Percentiles rank a stretch among this genome's conserved stretches.
These are phyloP conservation scores for Pseudopediastrum boryanum DNA, from an alignment of 139 green algal species.

Conservation along the genomic window DNA sequence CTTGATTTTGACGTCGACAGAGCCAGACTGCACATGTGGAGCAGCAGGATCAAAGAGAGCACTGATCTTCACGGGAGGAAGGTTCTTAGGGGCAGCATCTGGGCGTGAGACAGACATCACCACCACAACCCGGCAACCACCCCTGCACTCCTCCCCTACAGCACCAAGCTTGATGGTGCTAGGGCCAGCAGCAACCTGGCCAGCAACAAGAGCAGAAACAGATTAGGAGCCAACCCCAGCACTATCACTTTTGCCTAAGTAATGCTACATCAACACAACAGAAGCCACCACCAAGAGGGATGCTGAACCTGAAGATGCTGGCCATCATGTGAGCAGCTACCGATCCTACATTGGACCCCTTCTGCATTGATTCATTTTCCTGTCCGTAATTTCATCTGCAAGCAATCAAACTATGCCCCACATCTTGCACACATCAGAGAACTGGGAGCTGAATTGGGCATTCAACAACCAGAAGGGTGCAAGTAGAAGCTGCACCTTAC, in stretches of 20 bases:
- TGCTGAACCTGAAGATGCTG: no score
- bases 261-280: neutral
- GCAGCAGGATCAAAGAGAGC: no score
- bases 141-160: slow-evolving; percentile 38
- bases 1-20: no score
- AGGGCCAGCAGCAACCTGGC: slow-evolving; percentile 25
- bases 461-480: neutral
- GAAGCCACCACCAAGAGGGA: neutral
- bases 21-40: no score
- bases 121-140: slow-evolving; percentile 31
- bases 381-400: no score
- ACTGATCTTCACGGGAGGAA: neutral
- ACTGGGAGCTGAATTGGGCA: no score
- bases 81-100: neutral
- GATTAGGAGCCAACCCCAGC: neutral
- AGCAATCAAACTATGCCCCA: no score
- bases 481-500: neutral
- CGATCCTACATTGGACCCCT: no score
- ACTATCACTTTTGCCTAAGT: neutral
- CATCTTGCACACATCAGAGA: no score
- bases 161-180: neutral
- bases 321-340: no score
- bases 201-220: neutral
- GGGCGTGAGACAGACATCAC: slow-evolving; percentile 38
- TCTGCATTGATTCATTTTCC: no score